A percentile compares a stretch with the other conserved stretches of the same genome.
These are phyloP conservation scores for Thraustochytrium striatum DNA, from an alignment of 352 stramenopile genomes.

Conservation along the genomic window DNA sequence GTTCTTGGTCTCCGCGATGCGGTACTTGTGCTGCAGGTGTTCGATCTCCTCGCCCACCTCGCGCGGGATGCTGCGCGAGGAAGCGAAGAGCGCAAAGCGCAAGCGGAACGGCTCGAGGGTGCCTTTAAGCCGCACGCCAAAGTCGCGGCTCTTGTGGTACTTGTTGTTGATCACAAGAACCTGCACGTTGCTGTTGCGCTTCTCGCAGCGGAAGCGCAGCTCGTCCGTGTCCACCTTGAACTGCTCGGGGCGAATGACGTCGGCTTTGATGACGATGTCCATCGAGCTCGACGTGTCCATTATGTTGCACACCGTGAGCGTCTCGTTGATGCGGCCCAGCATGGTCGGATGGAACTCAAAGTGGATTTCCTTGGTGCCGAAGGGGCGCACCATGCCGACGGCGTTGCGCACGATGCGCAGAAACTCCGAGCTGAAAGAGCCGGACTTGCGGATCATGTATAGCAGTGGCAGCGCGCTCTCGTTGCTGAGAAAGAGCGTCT, in stretches of 20 bases:
- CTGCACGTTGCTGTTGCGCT: slow-evolving; percentile 27
- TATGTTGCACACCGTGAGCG: slow-evolving; percentile 37
- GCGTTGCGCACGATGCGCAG: slow-evolving; percentile 16
- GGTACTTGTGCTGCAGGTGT: slow-evolving; percentile 41
- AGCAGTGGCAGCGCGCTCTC: slow-evolving; percentile 26
- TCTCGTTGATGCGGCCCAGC: slow-evolving; percentile 31
- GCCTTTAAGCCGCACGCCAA: slow-evolving; percentile 32
- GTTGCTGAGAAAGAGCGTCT: slow-evolving; percentile 37
- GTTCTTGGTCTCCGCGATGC: slow-evolving; percentile 43
- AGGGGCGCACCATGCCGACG: slow-evolving; percentile 37
- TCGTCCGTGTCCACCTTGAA: slow-evolving; percentile 31
- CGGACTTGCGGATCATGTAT: slow-evolving; percentile 40
- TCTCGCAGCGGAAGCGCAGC: slow-evolving; percentile 15
- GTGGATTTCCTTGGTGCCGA: slow-evolving; percentile 35
- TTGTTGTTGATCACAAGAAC: slow-evolving; percentile 3
- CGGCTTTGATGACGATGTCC: slow-evolving; percentile 23
- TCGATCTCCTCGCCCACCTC: slow-evolving; percentile 42
- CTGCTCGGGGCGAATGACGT: neutral
- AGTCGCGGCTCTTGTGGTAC: slow-evolving; percentile 42
- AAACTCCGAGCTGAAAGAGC: slow-evolving; percentile 33
- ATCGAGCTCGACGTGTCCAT: slow-evolving; percentile 5
- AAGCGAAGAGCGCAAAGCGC: slow-evolving; percentile 31
- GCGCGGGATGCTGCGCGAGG: slow-evolving; percentile 18
- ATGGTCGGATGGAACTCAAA: slow-evolving; percentile 26
- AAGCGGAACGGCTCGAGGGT: slow-evolving; percentile 25